Evolutionary conservation across 768 basidiomycete genomes (phyloP).

Genomic region (Chlorophyllum brunneum): DNA sequence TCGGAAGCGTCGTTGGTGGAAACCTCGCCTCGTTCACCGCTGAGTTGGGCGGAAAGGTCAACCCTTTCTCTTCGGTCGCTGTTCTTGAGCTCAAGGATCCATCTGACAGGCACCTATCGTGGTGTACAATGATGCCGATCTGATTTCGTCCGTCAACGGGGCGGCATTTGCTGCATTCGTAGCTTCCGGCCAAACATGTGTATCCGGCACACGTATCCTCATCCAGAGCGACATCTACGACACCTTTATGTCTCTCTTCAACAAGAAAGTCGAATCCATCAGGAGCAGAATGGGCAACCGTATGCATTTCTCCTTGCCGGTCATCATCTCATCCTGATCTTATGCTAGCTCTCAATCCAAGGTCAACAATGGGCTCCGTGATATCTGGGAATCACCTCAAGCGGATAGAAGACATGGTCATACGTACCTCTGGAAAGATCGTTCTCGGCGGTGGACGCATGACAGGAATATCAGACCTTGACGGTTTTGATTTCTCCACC

Average conservation of each 20-base stretch:
- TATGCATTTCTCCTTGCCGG: conserved; percentile 27
- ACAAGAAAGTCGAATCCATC: conserved; percentile 61
- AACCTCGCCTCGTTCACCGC: conserved; percentile 78
- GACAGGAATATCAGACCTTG: conserved; percentile 56
- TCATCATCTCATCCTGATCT: background rate
- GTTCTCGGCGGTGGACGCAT: conserved; percentile 67
- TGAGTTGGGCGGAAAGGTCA: conserved; percentile 82
- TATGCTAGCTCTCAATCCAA: conserved; percentile 57
- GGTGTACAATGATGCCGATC: conserved; percentile 75
- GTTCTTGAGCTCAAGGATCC: conserved; percentile 1
- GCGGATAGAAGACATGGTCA: conserved; percentile 58
- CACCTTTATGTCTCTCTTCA: conserved; percentile 56
- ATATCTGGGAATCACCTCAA: conserved; percentile 64
- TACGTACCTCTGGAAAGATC: conserved; percentile 43
- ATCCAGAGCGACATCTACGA: conserved; percentile 70
- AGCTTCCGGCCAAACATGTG: conserved; percentile 87
- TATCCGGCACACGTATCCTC: conserved; percentile 85
- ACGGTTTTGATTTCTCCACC: conserved; percentile 64
- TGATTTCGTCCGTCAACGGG: conserved; percentile 75
- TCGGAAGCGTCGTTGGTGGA: conserved; percentile 69
- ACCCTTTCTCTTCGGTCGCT: conserved; percentile 2
- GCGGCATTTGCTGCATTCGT: conserved; percentile 81
- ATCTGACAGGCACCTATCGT: conserved; percentile 66
- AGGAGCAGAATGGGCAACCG: conserved; percentile 74
- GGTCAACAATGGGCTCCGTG: conserved; percentile 76